Evolutionary conservation across 768 basidiomycete genomes (phyloP), one percentile per base, ranked within the genome.

Genomic region (Chalciporus chontae): DNA sequence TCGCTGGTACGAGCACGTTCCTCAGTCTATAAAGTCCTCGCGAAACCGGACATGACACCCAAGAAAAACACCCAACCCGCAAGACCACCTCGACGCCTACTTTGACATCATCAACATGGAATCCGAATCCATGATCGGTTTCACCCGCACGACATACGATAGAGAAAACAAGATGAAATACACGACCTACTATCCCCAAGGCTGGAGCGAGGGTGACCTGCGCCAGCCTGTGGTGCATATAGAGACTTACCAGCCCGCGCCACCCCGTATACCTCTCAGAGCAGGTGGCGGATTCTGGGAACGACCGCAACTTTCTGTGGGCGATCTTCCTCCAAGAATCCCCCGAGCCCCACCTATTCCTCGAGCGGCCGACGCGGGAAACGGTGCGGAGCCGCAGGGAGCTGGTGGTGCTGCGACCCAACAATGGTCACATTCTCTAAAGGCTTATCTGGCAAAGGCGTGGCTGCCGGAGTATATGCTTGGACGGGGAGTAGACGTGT

Each of bases 391-490:
- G 18, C 29, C 32, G 17, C 8, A 34, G 13, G 29, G 15, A 7
- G 10, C n/a, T 26, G 15, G 4, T 5, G n/a, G 4, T 5, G n/a
- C 27, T 14, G 6, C 34, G 34, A 19, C 4, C 29, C 18, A 10
- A 29, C 18, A 19, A 1, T 54, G 52, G 55, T 37, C 48, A 3
- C 40, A 40, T 45, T 23, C 50, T 10, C 43, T 55, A 31, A 32
- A 27, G 39, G 1, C 17, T 14, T 59, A 52, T 42, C 31, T 59
- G n/a, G 39, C 17, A 3, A 43, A 42, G 21, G 19, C 23, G n/a
- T 59, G 57, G 58, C 7, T 59, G 32, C 54, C 53, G 5, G 14
- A 17, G 15, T 59, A 55, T 24, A n/a, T 13, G 9, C 17, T 59
- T 14, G 52, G 23, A 15, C 6, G 32, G 7, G 44, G 39, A 31